These are phyloP conservation scores for Candida smagusa DNA, from an alignment of 1,139 yeast species.

Conservation along the genomic window DNA sequence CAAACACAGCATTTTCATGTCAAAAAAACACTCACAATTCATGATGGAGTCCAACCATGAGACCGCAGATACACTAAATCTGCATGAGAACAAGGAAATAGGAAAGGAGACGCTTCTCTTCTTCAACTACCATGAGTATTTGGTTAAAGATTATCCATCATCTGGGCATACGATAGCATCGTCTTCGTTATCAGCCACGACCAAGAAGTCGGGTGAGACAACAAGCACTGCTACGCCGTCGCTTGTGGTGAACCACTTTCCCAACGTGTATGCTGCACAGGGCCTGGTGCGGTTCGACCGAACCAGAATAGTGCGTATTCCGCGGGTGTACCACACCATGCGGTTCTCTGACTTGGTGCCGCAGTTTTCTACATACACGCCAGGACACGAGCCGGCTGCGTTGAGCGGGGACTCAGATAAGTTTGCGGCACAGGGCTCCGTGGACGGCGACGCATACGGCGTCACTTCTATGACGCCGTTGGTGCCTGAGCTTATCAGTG, in stretches of 20 bases:
- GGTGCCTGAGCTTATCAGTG: slow-evolving; percentile 33
- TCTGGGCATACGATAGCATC: slow-evolving; percentile 6
- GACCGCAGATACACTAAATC: too few species aligned
- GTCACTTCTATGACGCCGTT: slow-evolving; percentile 54
- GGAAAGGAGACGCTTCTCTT: slow-evolving; percentile 26
- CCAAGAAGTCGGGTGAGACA: neutral
- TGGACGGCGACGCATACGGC: slow-evolving; percentile 47
- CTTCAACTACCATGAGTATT: slow-evolving; percentile 67
- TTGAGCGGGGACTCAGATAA: slow-evolving; percentile 14
- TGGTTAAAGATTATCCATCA: slow-evolving; percentile 32
- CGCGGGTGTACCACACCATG: slow-evolving; percentile 42
- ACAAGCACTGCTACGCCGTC: slow-evolving; percentile 14
- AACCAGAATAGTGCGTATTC: slow-evolving; percentile 64
- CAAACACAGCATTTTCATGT: too few species aligned
- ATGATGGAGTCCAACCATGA: too few species aligned
- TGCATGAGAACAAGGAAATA: neutral
- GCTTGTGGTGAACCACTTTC: slow-evolving; percentile 61
- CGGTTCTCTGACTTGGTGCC: slow-evolving; percentile 44
- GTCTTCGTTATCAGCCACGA: slow-evolving; percentile 11
- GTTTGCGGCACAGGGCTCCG: slow-evolving; percentile 37
- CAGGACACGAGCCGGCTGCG: slow-evolving; percentile 72
- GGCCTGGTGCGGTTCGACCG: slow-evolving; percentile 25
- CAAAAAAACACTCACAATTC: too few species aligned
- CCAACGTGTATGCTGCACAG: slow-evolving; percentile 42
- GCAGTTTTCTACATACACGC: slow-evolving; percentile 53